Base-by-base conservation (phyloP, 2,329 filamentous ascomycete genomes). In the Penicillium sp. region DNA sequence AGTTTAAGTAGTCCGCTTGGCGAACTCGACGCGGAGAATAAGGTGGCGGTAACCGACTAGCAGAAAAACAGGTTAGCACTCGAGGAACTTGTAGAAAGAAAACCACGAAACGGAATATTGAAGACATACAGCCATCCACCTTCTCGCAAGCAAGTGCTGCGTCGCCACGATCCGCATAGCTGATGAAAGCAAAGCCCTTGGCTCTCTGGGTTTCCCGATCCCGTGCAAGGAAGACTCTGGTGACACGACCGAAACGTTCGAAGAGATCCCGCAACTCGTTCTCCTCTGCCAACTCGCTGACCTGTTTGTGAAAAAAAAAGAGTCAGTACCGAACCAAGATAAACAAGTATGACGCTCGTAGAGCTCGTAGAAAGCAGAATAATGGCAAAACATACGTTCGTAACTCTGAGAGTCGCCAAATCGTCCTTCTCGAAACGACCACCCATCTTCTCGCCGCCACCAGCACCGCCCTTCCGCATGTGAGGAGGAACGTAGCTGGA, bases 161-260 rank as follows among this genome's bases (percentile, higher is more conserved):
- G 77, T 99, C 94, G 67, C 83, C 78, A 68, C 94, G 84, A 77
- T 99, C 94, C 60, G 89, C 90, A 74, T 94, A 99, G 78, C 91
- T 96, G 83, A 99, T 96, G 77, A 99, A 99, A 27, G 95, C 95
- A 76, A 99, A 99, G 62, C 94, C 94, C 86, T 99, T 99, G 69
- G 94, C 94, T 75, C 93, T 82, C 61, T 92, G 91, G 41, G 94
- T 99, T 71, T 99, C 94, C 75, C 94, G 84, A 81, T 99, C 94
- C 84, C 97, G 97, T 71, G 94, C 94, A 71, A 99, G 80, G 84
- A 99, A 99, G 50, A 99, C 94, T 77, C 94, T 88, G 57, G 93
- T 97, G 73, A 99, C 94, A 68, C 93, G 90, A 73, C 94, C 94
- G 76, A 94, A 97, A 68, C 94, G 87, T 82, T 96, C 93, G 82